Evolutionary conservation across 2,329 filamentous ascomycete genomes (phyloP).

Genomic region (Aureobasidium musti): DNA sequence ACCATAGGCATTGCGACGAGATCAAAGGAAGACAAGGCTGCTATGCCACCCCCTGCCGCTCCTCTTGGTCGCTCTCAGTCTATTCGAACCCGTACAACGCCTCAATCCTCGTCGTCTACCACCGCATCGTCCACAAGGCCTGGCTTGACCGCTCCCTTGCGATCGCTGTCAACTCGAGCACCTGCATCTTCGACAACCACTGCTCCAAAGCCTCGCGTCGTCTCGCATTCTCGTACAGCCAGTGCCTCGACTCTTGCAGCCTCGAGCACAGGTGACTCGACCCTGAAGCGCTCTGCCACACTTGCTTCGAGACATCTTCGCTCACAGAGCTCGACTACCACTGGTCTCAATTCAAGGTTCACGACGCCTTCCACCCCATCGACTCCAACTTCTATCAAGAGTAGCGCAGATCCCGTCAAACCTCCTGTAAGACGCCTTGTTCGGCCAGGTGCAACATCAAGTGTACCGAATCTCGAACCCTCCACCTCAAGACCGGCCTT

Average conservation of each 20-base stretch:
- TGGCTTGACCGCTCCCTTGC: background rate
- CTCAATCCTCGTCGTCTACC: background rate
- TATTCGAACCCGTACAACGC: background rate
- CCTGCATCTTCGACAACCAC: background rate
- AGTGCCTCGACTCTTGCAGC: slow-evolving; percentile 3
- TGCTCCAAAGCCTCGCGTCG: background rate
- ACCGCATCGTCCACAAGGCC: background rate
- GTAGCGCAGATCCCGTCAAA: background rate
- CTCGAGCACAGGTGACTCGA: background rate
- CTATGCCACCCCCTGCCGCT: slow-evolving; percentile 24
- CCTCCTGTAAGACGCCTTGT: slow-evolving; percentile 7
- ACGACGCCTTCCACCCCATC: background rate
- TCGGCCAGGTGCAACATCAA: background rate
- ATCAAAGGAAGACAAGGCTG: slow-evolving; percentile 4
- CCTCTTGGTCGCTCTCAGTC: background rate
- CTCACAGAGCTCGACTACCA: slow-evolving; percentile 20
- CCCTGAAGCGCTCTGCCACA: slow-evolving; percentile 3
- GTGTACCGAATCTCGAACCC: background rate
- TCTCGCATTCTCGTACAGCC: slow-evolving; percentile 7
- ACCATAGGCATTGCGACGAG: background rate
- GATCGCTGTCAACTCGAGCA: slow-evolving; percentile 4
- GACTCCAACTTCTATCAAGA: background rate
- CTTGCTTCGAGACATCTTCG: background rate
- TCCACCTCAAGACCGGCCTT: slow-evolving; percentile 54
- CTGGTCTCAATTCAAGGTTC: background rate